These are phyloP conservation scores for Fonsecaea multimorphosa DNA, from an alignment of 2,329 filamentous ascomycete species.

Conservation along the genomic window DNA sequence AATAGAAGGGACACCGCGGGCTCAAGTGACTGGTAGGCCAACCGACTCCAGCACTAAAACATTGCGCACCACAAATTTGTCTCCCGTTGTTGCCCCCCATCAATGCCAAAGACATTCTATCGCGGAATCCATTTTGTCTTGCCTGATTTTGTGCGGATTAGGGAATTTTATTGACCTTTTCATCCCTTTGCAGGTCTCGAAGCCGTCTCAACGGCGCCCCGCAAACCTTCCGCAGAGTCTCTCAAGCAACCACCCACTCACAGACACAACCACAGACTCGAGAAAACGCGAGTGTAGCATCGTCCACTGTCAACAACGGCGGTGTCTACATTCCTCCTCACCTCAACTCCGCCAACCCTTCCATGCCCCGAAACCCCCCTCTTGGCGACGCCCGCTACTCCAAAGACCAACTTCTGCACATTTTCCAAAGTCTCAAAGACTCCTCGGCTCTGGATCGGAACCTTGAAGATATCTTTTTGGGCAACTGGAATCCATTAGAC, in stretches of 20 bases:
- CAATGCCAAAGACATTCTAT: not conserved
- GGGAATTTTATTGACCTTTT: conserved; percentile 17
- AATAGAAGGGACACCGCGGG: conserved; percentile 63
- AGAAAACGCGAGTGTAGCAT: conserved; percentile 46
- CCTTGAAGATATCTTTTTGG: conserved; percentile 71
- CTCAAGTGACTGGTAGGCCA: conserved; percentile 75
- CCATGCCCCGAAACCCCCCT: conserved; percentile 60
- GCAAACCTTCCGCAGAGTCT: conserved; percentile 70
- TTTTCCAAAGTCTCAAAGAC: conserved; percentile 68
- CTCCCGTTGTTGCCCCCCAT: not conserved
- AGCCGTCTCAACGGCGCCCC: conserved; percentile 68
- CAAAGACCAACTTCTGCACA: conserved; percentile 77
- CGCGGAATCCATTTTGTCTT: not conserved
- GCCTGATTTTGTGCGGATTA: not conserved
- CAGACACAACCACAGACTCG: conserved; percentile 49
- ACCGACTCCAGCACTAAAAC: conserved; percentile 18
- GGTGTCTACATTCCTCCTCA: conserved; percentile 68
- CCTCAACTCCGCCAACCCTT: conserved; percentile 58
- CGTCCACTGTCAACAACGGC: conserved; percentile 48
- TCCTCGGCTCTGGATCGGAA: conserved; percentile 63
- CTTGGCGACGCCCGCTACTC: conserved; percentile 68
- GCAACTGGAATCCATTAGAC: conserved; percentile 78
- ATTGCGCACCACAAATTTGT: conserved; percentile 3
- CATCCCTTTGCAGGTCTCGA: conserved; percentile 59
- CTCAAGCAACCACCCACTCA: conserved; percentile 60